phyloP scores from a whole-genome alignment of 805 yeast species.

The Limtongozyma cylindracea region DNA sequence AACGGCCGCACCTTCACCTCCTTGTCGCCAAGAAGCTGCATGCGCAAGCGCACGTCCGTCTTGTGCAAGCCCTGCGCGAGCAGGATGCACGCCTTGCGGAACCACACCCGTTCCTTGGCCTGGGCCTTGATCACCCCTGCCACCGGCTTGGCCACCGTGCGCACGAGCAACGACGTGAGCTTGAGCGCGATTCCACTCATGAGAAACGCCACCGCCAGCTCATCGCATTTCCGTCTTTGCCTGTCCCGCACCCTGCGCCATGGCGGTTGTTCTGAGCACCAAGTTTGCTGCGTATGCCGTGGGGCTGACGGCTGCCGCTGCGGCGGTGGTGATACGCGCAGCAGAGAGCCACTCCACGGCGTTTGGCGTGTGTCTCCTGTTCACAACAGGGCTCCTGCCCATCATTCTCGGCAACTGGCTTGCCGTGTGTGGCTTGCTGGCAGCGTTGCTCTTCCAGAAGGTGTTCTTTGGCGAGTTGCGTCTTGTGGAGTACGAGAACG shows the following conservation, averaged over 20 bases:
- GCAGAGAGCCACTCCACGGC: neutral
- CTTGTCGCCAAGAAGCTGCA: conserved; percentile 28
- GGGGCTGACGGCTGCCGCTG: neutral
- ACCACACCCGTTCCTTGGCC: conserved; percentile 46
- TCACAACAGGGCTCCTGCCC: neutral
- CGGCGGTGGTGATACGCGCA: neutral
- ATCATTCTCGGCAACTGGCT: neutral
- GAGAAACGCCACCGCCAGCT: neutral
- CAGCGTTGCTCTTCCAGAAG: neutral
- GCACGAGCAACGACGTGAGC: conserved; percentile 38
- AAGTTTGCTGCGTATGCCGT: neutral
- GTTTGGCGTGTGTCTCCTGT: neutral
- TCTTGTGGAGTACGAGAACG: conserved; percentile 49
- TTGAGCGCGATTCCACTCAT: conserved; percentile 68
- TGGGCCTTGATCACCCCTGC: conserved; percentile 47
- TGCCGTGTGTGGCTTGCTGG: neutral
- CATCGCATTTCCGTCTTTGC: neutral
- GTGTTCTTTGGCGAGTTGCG: conserved; percentile 55
- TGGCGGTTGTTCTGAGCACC: conserved; percentile 1
- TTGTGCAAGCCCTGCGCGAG: conserved; percentile 53
- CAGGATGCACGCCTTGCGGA: conserved; percentile 33
- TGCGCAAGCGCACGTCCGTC: conserved; percentile 35
- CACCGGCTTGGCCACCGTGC: conserved; percentile 62
- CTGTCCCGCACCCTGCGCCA: neutral
- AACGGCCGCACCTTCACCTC: conserved; percentile 42